Evolutionary conservation across 2,329 filamentous ascomycete genomes (phyloP).

Genomic region (Helotiales sp.): DNA sequence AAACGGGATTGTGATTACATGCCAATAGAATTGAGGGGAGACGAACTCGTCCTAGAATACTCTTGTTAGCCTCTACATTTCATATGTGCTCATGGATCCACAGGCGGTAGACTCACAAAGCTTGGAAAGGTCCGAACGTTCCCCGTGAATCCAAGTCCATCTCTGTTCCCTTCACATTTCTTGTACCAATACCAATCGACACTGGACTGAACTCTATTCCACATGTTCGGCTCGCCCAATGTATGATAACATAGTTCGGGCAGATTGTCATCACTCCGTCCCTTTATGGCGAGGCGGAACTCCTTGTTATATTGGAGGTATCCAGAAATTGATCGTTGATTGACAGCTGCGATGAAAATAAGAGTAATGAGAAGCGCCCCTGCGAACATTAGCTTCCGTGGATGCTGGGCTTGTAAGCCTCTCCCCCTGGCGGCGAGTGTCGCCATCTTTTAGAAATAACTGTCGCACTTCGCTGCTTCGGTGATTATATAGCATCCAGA

Average conservation of each 20-base stretch:
- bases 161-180: not conserved
- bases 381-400: not conserved
- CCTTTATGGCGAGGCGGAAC: not conserved
- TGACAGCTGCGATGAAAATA: not conserved
- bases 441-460: not conserved
- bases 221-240: not conserved
- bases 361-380: not conserved
- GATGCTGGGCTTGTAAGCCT: not conserved
- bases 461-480: not conserved
- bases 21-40: no score
- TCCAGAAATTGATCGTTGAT: not conserved
- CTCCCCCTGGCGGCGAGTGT: not conserved
- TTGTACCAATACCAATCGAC: not conserved
- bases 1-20: no score
- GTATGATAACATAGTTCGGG: not conserved
- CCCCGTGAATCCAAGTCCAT: not conserved
- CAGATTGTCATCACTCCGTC: not conserved
- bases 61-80: no score
- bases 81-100: not conserved
- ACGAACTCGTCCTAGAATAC: not conserved
- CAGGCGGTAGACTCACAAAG: not conserved
- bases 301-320: not conserved
- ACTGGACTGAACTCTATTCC: not conserved
- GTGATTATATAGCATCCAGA: not conserved
- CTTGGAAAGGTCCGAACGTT: not conserved